Base-by-base conservation (phyloP, 2,329 filamentous ascomycete species). In the Chalaropsis ovoidea region DNA sequence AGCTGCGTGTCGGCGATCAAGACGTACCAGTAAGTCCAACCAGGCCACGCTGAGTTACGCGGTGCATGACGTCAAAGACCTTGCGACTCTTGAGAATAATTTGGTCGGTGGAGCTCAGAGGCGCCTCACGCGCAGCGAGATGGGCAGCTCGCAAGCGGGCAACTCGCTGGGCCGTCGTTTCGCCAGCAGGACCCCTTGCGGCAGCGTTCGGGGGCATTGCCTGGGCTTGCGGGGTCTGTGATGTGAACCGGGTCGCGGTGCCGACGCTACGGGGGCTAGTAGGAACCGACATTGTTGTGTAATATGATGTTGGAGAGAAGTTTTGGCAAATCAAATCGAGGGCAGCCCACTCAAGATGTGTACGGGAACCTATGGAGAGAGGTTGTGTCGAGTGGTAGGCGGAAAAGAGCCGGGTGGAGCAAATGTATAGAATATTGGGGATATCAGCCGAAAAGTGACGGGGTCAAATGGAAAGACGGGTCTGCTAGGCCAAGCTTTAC, bases 201-300 rank as follows among this genome's bases (percentile, higher is more conserved):
- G 68, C 66, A 72, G 64, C 75, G 71, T 35, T 76, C 74, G 72
- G 72, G 52, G 80, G 75, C 73, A 88, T 88, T 70, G 84, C 83
- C 69, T 81, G 81, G 71, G 87, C 88, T 76, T 90, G 88, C 63
- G 77, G 77, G 67, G 77, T 77, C 67, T 76, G 78, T 65, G 77
- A 78, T 43, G 77, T 79, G 73, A 79, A 94, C 73, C 88, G 86
- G 71, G 89, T 94, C 70, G 89, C 89, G 74, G 92, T 89, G 71
- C 83, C 84, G 74, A 88, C 86, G 76, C 84, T 89, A 73, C 87
- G 86, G 68, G 87, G 81, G 69, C 77, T 78, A 56, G 78, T 75
- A 70, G 75, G 74, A 42, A 75, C 75, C 66, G 75, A 74, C 77
- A 78, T 79, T 71, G 67, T 67, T 47, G 31, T 47, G 24, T 13